phyloP scores from a whole-genome alignment of 2,329 filamentous ascomycete species.

The Neospermospora avenae region DNA sequence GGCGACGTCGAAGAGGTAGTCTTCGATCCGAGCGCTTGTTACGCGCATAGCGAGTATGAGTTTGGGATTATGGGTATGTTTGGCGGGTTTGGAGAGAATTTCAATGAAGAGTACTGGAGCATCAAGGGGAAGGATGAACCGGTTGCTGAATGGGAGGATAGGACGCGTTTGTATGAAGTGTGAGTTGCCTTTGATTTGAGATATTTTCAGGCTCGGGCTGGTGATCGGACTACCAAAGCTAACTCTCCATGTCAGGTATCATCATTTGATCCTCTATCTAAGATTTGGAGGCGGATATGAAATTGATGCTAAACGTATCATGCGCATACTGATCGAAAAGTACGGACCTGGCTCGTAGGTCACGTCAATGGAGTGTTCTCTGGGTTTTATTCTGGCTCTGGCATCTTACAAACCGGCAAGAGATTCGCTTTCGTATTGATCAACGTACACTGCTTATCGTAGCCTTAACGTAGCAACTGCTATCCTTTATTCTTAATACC shows the following conservation, averaged over 20 bases:
- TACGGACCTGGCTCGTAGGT: slow-evolving; percentile 50
- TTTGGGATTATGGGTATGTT: slow-evolving; percentile 97
- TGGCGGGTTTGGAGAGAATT: slow-evolving; percentile 72
- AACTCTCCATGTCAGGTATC: slow-evolving; percentile 55
- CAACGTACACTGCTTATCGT: too few species aligned
- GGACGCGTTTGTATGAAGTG: slow-evolving; percentile 78
- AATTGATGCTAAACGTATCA: slow-evolving; percentile 72
- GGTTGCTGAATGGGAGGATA: slow-evolving; percentile 77
- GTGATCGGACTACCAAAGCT: not conserved
- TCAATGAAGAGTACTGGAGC: slow-evolving; percentile 74
- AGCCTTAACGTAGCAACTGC: too few species aligned
- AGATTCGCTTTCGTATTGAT: too few species aligned
- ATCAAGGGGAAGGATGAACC: slow-evolving; percentile 79
- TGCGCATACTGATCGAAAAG: slow-evolving; percentile 69
- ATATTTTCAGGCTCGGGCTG: not conserved
- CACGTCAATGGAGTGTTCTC: not conserved
- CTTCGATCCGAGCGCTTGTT: slow-evolving; percentile 77
- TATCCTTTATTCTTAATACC: too few species aligned
- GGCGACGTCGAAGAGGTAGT: slow-evolving; percentile 68
- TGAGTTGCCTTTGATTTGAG: slow-evolving; percentile 45
- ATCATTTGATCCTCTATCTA: slow-evolving; percentile 74
- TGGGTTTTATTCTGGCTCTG: too few species aligned
- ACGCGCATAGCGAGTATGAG: slow-evolving; percentile 86
- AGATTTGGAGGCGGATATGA: slow-evolving; percentile 80
- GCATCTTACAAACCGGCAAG: too few species aligned